Percentiles rank a stretch among this genome's conserved stretches.
Conservation (phyloP, 2,329 filamentous ascomycete species). For the Penicillium sp. region DNA sequence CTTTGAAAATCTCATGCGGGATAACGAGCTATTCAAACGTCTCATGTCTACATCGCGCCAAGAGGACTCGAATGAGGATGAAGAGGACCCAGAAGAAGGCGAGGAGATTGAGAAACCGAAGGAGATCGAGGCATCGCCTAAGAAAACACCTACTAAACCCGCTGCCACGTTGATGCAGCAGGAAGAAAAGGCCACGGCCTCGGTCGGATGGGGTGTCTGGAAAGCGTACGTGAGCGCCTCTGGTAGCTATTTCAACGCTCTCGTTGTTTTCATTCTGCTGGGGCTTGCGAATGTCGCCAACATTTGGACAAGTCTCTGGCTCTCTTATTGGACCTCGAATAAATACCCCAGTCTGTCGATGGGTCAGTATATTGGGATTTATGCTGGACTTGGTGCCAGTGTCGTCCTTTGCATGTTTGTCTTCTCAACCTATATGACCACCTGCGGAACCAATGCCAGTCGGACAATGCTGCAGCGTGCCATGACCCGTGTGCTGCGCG, state of each 20-base stretch:
- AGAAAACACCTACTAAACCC: conserved; percentile 18
- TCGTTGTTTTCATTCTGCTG: conserved; percentile 66
- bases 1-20: conserved; percentile 82
- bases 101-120: conserved; percentile 36
- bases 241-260: conserved; percentile 66
- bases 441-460: conserved; percentile 79
- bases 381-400: conserved; percentile 70
- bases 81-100: conserved; percentile 55
- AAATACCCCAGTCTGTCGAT: conserved; percentile 67
- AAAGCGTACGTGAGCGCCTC: conserved; percentile 75
- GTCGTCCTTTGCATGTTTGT: conserved; percentile 78
- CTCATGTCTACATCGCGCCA: conserved; percentile 79
- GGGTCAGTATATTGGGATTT: conserved; percentile 72
- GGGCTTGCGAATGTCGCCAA: conserved; percentile 79
- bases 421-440: conserved; percentile 78
- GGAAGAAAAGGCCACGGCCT: conserved; percentile 67
- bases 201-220: conserved; percentile 81
- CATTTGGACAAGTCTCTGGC: conserved; percentile 86
- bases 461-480: conserved; percentile 81
- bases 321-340: conserved; percentile 89
- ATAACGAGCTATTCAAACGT: conserved; percentile 76
- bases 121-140: conserved; percentile 24
- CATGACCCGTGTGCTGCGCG: conserved; percentile 72
- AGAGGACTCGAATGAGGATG: conserved; percentile 54
- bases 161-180: conserved; percentile 49